These are phyloP conservation scores for Aquilaria sinensis DNA, from an alignment of 345 rosid species.

Conservation along the genomic window DNA sequence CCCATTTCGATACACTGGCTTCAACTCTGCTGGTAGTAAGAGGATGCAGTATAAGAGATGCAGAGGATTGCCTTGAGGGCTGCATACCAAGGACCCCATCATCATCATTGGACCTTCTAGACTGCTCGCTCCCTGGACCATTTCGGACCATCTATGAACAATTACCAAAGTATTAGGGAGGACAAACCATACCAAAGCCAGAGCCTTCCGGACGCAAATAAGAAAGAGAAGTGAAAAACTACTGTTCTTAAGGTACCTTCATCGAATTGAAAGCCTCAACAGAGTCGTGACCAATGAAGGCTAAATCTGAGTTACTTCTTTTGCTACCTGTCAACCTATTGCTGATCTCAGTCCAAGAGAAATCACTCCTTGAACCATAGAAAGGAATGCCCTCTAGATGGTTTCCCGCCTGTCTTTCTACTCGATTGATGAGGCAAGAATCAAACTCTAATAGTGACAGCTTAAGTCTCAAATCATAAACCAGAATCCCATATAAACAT, in stretches of 20 bases:
- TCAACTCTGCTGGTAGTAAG: conserved; percentile 37
- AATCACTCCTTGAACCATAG: conserved; percentile 58
- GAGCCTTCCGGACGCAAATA: conserved; percentile 5
- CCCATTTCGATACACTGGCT: conserved; percentile 39
- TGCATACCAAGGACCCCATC: conserved; percentile 32
- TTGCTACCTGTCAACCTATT: conserved; percentile 54
- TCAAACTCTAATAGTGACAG: conserved; percentile 17
- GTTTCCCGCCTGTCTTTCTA: conserved; percentile 52
- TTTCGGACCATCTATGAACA: conserved; percentile 44
- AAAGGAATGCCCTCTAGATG: conserved; percentile 77
- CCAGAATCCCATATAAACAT: background rate
- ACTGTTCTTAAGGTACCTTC: conserved; percentile 39
- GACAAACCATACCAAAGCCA: background rate
- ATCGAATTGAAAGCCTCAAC: conserved; percentile 59
- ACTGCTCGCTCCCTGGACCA: conserved; percentile 42
- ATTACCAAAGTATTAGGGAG: background rate
- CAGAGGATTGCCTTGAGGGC: conserved; percentile 37
- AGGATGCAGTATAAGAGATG: conserved; percentile 38
- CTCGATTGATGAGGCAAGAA: conserved; percentile 4
- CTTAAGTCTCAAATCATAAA: conserved; percentile 10
- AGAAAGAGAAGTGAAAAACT: conserved; percentile 1
- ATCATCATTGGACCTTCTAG: conserved; percentile 45
- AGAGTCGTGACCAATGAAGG: conserved; percentile 48
- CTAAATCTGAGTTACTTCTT: conserved; percentile 68
- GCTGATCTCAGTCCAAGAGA: conserved; percentile 54